phyloP scores from a whole-genome alignment of 257 asterid genomes.

The Nicotiana sylvestris region DNA sequence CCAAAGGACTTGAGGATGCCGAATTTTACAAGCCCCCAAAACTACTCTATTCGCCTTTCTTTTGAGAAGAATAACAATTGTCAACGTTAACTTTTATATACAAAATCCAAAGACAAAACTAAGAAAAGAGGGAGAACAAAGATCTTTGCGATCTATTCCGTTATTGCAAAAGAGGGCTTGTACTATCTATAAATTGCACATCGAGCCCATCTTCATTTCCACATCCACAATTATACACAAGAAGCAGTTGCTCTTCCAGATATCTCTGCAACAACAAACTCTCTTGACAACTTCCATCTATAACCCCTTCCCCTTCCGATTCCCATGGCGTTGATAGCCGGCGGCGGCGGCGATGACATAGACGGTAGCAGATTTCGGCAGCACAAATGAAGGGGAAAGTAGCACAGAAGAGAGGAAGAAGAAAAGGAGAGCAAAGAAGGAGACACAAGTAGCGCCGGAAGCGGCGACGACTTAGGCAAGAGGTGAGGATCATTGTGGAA shows the following conservation, averaged over 20 bases:
- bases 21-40: background rate
- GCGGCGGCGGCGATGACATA: slow-evolving; percentile 12
- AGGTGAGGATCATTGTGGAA: slow-evolving; percentile 25
- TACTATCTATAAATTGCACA: background rate
- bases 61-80: background rate
- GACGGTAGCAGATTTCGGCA: slow-evolving; percentile 22
- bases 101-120: background rate
- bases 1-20: background rate
- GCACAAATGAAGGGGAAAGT: slow-evolving; percentile 37
- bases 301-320: slow-evolving; percentile 11
- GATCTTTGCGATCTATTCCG: background rate
- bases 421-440: slow-evolving; percentile 41
- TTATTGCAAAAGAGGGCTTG: background rate
- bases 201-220: background rate
- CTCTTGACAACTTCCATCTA: background rate
- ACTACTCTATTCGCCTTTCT: background rate
- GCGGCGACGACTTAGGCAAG: slow-evolving; percentile 37
- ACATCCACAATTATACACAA: slow-evolving; percentile 15
- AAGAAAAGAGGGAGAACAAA: background rate
- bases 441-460: slow-evolving; percentile 37
- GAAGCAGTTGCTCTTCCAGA: slow-evolving; percentile 46
- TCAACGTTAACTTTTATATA: background rate
- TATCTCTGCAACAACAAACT: slow-evolving; percentile 49
- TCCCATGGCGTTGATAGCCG: slow-evolving; percentile 12
- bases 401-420: slow-evolving; percentile 38